Evolutionary conservation across 495 filamentous ascomycete genomes (phyloP).

Genomic region (Evernia prunastri): DNA sequence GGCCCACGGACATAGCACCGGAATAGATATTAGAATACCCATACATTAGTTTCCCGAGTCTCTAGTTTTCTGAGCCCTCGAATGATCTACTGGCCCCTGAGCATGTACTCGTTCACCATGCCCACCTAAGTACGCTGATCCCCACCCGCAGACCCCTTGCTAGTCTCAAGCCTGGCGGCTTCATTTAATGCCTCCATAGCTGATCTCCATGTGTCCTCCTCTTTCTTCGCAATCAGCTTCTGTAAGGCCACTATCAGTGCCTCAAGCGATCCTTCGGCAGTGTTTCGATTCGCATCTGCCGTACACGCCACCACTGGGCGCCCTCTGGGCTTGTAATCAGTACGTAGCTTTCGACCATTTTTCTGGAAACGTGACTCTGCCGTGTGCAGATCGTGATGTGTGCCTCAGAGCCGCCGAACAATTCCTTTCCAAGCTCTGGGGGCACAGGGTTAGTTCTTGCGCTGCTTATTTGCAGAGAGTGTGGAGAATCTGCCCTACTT

Average conservation of each 20-base stretch:
- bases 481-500: not conserved
- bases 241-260: not conserved
- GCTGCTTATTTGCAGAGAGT: not conserved
- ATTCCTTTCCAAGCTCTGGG: not conserved
- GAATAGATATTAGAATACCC: not conserved
- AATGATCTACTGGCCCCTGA: not conserved
- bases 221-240: not conserved
- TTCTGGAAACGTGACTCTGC: not conserved
- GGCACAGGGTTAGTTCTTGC: not conserved
- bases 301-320: not conserved
- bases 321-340: not conserved
- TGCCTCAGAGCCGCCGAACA: not conserved
- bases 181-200: not conserved
- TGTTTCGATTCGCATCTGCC: not conserved
- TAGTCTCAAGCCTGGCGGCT: not conserved
- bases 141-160: not conserved
- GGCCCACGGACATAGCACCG: not conserved
- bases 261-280: not conserved
- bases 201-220: not conserved
- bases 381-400: not conserved
- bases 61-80: not conserved
- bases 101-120: not conserved
- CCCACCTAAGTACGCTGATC: not conserved
- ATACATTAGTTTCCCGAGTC: not conserved
- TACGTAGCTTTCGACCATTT: not conserved